Evolutionary conservation across 495 filamentous ascomycete genomes (phyloP).

Genomic region (Podospora bellae-mahoneyi): DNA sequence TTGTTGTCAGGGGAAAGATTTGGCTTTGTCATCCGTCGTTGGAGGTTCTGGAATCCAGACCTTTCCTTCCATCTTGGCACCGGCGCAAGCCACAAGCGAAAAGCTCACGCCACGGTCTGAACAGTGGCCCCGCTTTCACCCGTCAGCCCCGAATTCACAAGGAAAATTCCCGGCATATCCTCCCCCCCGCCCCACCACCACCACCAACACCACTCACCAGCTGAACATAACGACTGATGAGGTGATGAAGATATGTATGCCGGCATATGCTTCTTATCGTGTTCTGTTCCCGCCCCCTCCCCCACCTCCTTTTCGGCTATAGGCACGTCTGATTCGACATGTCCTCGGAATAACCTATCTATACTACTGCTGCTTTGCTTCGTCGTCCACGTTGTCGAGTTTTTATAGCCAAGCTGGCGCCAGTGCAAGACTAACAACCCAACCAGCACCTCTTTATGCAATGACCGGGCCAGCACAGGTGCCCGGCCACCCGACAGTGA

Average conservation of each 20-base stretch:
- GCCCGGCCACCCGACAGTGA: constrained; percentile 1
- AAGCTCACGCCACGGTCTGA: constrained; percentile 2
- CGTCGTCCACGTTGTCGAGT: not conserved
- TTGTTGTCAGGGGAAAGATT: not conserved
- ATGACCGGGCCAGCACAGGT: not conserved
- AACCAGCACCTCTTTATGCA: not conserved
- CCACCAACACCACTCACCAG: not conserved
- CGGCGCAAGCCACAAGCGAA: constrained; percentile 1
- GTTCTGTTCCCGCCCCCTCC: too few species aligned
- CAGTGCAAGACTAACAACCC: not conserved
- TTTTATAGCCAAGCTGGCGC: not conserved
- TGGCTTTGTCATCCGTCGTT: not conserved
- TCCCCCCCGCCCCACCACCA: too few species aligned
- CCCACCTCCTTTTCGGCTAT: not conserved
- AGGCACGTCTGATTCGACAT: not conserved
- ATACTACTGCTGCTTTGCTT: not conserved
- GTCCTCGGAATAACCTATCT: not conserved
- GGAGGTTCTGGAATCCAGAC: not conserved
- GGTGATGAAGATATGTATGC: too few species aligned
- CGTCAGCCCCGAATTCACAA: not conserved
- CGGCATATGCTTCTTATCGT: too few species aligned
- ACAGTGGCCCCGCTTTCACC: constrained; percentile 1
- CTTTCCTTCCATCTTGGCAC: not conserved
- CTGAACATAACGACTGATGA: not conserved
- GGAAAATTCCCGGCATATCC: not conserved